A percentile compares a stretch with the other conserved stretches of the same genome.
Conservation (phyloP, 2,329 filamentous ascomycete genomes). For the Pleurostoma richardsiae region DNA sequence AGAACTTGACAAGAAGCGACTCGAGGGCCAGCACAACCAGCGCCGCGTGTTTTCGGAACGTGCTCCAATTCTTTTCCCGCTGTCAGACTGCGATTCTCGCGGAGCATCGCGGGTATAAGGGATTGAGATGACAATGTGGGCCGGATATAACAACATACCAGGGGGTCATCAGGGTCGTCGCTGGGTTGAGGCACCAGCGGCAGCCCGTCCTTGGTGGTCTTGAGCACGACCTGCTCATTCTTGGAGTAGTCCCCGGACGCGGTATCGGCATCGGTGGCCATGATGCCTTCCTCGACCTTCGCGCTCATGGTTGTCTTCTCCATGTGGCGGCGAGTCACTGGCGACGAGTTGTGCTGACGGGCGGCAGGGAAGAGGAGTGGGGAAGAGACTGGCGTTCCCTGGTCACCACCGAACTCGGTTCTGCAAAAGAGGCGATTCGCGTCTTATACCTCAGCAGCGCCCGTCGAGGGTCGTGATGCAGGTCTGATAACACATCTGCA, state of each 20-base stretch:
- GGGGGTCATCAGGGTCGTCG: slow-evolving; percentile 5
- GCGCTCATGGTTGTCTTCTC: neutral
- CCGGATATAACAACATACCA: slow-evolving; percentile 1
- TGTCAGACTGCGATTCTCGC: no score
- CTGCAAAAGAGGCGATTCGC: no score
- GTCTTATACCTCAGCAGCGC: no score
- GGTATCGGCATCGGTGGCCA: neutral
- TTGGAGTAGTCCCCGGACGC: neutral
- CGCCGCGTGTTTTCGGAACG: slow-evolving; percentile 8
- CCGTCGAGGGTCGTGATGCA: no score
- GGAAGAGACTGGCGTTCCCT: no score
- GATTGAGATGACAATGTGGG: neutral
- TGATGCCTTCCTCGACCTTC: neutral
- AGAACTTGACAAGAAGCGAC: slow-evolving; percentile 11
- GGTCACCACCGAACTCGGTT: no score
- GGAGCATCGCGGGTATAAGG: neutral
- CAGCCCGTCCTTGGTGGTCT: slow-evolving; percentile 2
- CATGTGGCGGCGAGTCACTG: neutral
- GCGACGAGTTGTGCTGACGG: no score
- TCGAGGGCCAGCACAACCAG: slow-evolving; percentile 11
- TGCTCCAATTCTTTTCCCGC: slow-evolving; percentile 8
- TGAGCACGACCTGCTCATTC: neutral
- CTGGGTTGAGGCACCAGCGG: slow-evolving; percentile 4
- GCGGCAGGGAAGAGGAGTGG: no score
- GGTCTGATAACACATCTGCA: no score